These are phyloP conservation scores for Aspergillus affinis DNA, from an alignment of 495 filamentous ascomycete genomes.

Conservation along the genomic window DNA sequence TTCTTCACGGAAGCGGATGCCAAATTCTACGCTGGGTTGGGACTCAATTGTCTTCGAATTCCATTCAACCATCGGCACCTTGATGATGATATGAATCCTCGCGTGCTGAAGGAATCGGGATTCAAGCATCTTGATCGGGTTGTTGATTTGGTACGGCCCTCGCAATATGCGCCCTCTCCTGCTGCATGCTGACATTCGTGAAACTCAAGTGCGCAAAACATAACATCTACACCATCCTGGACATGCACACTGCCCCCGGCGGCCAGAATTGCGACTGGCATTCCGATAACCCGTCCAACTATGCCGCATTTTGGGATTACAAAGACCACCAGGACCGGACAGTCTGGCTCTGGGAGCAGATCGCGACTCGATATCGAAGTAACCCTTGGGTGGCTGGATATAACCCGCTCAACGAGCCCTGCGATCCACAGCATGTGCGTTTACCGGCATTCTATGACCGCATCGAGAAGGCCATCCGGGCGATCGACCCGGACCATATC, in stretches of 20 bases:
- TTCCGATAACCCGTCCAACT: slow-evolving; percentile 51
- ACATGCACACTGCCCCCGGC: slow-evolving; percentile 63
- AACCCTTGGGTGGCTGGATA: slow-evolving; percentile 63
- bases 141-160: slow-evolving; percentile 40
- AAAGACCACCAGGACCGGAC: slow-evolving; percentile 61
- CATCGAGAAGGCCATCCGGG: slow-evolving; percentile 57
- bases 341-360: slow-evolving; percentile 58
- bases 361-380: slow-evolving; percentile 55
- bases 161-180: neutral
- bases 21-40: slow-evolving; percentile 56
- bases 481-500: slow-evolving; percentile 60
- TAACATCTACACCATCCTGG: slow-evolving; percentile 61
- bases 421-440: slow-evolving; percentile 55
- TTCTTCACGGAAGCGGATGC: slow-evolving; percentile 65
- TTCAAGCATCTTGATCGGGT: slow-evolving; percentile 62
- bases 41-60: slow-evolving; percentile 62
- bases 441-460: slow-evolving; percentile 57
- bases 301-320: slow-evolving; percentile 64
- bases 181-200: neutral
- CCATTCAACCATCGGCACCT: slow-evolving; percentile 68
- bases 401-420: slow-evolving; percentile 66
- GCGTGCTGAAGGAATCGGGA: slow-evolving; percentile 54
- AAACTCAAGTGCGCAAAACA: slow-evolving; percentile 48
- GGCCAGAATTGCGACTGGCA: slow-evolving; percentile 70
- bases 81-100: slow-evolving; percentile 62